Conservation (phyloP, 148 eudicot genomes). For the Vaccinium corymbosum region DNA sequence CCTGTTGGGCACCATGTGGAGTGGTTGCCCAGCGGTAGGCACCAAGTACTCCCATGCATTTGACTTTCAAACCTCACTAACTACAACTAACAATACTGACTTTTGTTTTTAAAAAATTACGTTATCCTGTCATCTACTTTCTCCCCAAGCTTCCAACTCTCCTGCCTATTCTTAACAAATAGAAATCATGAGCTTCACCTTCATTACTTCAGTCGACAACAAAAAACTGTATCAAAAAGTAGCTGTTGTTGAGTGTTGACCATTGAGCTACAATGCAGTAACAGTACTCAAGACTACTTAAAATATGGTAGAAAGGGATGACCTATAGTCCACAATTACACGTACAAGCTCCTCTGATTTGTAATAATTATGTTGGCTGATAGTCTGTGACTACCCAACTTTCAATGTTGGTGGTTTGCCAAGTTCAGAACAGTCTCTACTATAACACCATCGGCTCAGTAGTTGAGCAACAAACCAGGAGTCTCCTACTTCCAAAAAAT, state of each 20-base stretch:
- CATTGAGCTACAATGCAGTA: not conserved
- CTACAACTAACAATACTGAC: too few relatives aligned
- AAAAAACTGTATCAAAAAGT: not conserved
- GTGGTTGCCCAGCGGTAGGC: too few relatives aligned
- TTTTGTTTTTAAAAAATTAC: too few relatives aligned
- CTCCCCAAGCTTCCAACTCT: not conserved
- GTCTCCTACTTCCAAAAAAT: not conserved
- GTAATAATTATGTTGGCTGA: not conserved
- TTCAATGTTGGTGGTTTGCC: not conserved
- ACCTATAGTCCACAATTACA: not conserved
- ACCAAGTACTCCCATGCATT: too few relatives aligned
- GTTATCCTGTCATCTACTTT: not conserved
- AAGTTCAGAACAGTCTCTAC: not conserved
- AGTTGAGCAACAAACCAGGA: not conserved
- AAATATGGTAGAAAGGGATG: not conserved
- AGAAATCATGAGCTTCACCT: not conserved
- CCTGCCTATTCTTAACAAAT: not conserved
- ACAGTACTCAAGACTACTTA: not conserved
- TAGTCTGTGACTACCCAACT: not conserved
- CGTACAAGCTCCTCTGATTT: not conserved
- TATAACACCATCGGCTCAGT: not conserved
- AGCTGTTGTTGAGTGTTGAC: not conserved
- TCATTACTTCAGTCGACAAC: not conserved
- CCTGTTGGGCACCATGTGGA: not conserved
- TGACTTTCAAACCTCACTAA: too few relatives aligned